Evolutionary conservation across 2,329 filamentous ascomycete species (phyloP), one percentile per base, ranked within the genome.

Genomic region (Sporothrix sp.): DNA sequence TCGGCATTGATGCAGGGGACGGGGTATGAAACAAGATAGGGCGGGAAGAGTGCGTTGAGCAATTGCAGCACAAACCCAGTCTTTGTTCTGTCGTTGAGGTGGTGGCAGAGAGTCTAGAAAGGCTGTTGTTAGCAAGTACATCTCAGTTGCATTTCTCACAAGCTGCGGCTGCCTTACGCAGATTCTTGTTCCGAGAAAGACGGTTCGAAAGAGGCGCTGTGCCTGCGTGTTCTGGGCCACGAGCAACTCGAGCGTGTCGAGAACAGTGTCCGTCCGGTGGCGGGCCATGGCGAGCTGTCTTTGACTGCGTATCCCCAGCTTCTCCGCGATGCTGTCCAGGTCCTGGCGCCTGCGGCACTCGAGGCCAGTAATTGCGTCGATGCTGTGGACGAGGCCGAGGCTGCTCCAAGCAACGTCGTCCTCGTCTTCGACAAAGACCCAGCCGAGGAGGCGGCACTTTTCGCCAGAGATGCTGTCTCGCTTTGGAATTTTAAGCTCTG

Each of bases 1-100:
- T 50, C n/a, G 2, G 48, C 36, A 2, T 16, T 25, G 43, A 58
- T 55, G 2, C 25, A 47, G 1, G 47, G 52, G 3, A 53, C 51
- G 1, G 55, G 57, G 23, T 57, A 59, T 1, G 51, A 47, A 36
- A 53, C 28, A 14, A 55, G 48, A n/a, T 58, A 57, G 0, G 57
- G 57, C 2, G 57, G 57, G 28, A 59, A 56, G 2, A 59, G 47
- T 1, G 57, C 50, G 47, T 59, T 59, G 21, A 58, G 45, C 1
- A 59, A 42, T 38, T 56, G 53, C 35, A 58, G 39, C 5, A 56
- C 27, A 32, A 57, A 56, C 2, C 25, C 11, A 11, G 42, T 23
- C 20, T 37, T 50, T 7, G 25, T 33, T 1, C 20, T 37, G 3
- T 40, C 37, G 5, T 40, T 25, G 18, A 59, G 14, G 7, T 58